Evolutionary conservation across 1,139 yeast genomes (phyloP).

Genomic region (Saccharomyces hybrid): DNA sequence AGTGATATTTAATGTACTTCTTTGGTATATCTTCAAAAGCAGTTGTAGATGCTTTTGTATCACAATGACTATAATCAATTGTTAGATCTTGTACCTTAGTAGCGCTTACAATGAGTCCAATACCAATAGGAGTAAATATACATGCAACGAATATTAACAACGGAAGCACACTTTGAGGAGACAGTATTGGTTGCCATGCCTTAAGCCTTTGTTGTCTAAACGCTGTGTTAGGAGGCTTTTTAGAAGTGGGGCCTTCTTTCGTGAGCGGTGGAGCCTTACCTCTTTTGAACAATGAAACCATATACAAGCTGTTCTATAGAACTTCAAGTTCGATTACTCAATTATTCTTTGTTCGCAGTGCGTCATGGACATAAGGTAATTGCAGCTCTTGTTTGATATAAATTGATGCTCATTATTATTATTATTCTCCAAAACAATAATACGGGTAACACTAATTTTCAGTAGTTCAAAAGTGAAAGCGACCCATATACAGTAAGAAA

Average conservation of each 20-base stretch:
- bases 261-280: background rate
- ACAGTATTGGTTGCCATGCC: conserved; percentile 78
- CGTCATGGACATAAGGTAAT: background rate
- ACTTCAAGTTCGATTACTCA: background rate
- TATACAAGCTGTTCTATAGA: background rate
- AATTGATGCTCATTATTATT: background rate
- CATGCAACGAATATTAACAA: conserved; percentile 52
- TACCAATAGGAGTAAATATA: conserved; percentile 70
- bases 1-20: conserved; percentile 48
- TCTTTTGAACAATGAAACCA: background rate
- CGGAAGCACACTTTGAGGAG: conserved; percentile 72
- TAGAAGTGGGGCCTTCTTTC: conserved; percentile 34
- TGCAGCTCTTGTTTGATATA: background rate
- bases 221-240: conserved; percentile 60
- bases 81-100: conserved; percentile 52
- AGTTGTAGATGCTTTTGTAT: conserved; percentile 34
- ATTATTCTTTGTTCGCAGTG: background rate
- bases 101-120: conserved; percentile 54
- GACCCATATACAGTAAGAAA: background rate
- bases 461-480: background rate
- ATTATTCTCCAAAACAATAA: background rate
- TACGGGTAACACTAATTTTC: background rate
- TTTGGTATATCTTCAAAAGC: conserved; percentile 42
- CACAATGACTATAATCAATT: conserved; percentile 56
- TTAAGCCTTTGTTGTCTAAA: conserved; percentile 70